Evolutionary conservation across 306 rosid species (phyloP).

Genomic region (Datisca glomerata): DNA sequence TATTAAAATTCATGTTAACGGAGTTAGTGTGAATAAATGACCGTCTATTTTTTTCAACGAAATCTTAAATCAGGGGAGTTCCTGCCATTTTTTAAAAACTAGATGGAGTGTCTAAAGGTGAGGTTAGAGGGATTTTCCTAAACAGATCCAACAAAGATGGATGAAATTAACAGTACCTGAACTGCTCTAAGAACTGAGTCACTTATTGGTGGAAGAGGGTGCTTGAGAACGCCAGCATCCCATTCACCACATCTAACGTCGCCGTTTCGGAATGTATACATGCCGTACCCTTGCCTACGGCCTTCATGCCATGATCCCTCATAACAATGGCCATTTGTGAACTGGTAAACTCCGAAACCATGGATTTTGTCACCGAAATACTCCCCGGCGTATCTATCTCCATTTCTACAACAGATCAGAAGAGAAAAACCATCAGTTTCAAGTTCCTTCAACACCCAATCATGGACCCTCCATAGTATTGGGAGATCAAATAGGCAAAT

Average conservation of each 20-base stretch:
- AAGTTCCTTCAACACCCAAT: background rate
- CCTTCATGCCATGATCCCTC: constrained; percentile 99
- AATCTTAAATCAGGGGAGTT: too few relatives aligned
- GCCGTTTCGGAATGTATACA: constrained; percentile 55
- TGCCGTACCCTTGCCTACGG: constrained; percentile 81
- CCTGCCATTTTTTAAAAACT: too few relatives aligned
- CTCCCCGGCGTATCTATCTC: constrained; percentile 95
- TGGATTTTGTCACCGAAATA: constrained; percentile 94
- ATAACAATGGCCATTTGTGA: constrained; percentile 88
- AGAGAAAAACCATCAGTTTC: constrained; percentile 4
- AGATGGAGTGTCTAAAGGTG: too few relatives aligned
- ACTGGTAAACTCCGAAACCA: constrained; percentile 90
- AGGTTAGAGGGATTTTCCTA: too few relatives aligned
- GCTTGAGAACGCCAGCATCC: constrained; percentile 81
- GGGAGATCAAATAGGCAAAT: too few relatives aligned
- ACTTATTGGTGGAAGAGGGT: constrained; percentile 35
- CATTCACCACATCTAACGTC: constrained; percentile 81
- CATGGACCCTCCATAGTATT: too few relatives aligned
- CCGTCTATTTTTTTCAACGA: too few relatives aligned
- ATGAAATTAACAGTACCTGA: constrained; percentile 33
- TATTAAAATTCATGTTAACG: too few relatives aligned
- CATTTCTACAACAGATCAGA: constrained; percentile 56
- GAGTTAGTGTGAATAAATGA: too few relatives aligned
- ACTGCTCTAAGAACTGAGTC: constrained; percentile 57
- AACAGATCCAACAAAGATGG: background rate